Evolutionary conservation across 139 green algal genomes (phyloP), one percentile per base, ranked within the genome.

Genomic region (Trebouxia sp.): DNA sequence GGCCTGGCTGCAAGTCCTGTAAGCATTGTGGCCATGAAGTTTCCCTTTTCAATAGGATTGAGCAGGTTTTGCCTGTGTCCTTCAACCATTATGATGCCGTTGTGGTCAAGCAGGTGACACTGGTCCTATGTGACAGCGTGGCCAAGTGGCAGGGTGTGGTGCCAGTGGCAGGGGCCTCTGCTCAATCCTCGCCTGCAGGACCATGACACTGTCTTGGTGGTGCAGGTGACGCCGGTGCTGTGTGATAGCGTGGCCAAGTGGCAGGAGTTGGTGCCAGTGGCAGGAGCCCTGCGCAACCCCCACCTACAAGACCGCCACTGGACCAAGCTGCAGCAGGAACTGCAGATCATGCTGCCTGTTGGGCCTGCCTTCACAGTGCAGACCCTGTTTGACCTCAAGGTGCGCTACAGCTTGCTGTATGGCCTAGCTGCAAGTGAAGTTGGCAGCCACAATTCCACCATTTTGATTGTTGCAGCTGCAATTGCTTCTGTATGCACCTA

Each of bases 221-320:
- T 84, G 72, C 32, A 78, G 85, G 81, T 95, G 50, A 91, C 92
- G 39, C 88, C 89, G 1, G 69, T 85, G 67, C 85, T 95, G 50
- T 84, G 89, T 38, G 76, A 82, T 12, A 76, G 79, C 26, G 89
- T 97, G 67, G 89, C 93, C 58, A 83, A 89, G 66, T 89, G 85
- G 82, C 90, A 90, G 74, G 84, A 89, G 66, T 69, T 91, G 51
- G 65, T 95, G 39, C 92, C 92, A 1, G 80, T 94, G 35, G 83
- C 94, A 28, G 24, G 75, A 0, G 78, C 82, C 26, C 85, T 97
- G 79, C 85, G 88, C 45, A 96, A 97, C 83, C 39, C 62, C 0
- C 43, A 84, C 62, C 51, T 97, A 30, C 88, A 88, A 77, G 86
- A 94, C 76, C 81, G 91, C 1, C 93, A 97, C 84, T 97, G 92